Evolutionary conservation across 2,329 filamentous ascomycete genomes (phyloP), one percentile per base, ranked within the genome.

Genomic region (Colletotrichum shisoi): DNA sequence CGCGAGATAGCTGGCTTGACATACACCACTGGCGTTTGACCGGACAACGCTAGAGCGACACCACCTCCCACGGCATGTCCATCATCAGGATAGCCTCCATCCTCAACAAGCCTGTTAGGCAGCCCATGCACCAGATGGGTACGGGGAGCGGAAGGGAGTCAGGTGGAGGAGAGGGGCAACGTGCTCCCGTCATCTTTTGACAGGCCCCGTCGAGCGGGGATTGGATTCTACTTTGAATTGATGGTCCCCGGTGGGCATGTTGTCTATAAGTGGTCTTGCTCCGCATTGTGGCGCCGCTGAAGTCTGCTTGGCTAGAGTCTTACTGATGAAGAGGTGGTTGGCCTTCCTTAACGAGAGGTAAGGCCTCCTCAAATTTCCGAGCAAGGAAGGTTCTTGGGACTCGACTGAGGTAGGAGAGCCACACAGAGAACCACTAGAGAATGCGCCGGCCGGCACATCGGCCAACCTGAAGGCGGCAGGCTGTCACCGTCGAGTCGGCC

Each of bases 381-480:
- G 15, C 31, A 49, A 21, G 17, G 15, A 49, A 21, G 17, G 15
- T 5, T 19, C 2, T 21, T 15, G 11, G 15, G 7, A 46, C 27
- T 39, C 13, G 37, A 34, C 19, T 17, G 2, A 19, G 21, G 37
- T n/a, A 54, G 13, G 46, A 58, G 34, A 31, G 27, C 27, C 27
- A n/a, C 60, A 53, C 42, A 24, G 42, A 3, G 42, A 54, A 27
- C 1, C 40, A 19, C n/a, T 21, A 27, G 15, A 34, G 56, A 60
- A 40, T 13, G 44, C 31, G 31, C 51, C 13, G 27, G 40, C 46
- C 27, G 13, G 19, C 54, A 56, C 61, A 61, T 65, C 54, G 61
- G 56, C 17, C 27, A 45, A 45, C n/a, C 15, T 24, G 24, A 60
- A 65, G 61, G 65, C 61, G 64, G 48, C 8, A 65, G 61, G 61